A percentile compares a stretch with the other conserved stretches of the same genome.
These are phyloP conservation scores for Thelonectria blattea DNA, from an alignment of 2,329 filamentous ascomycete genomes.

Conservation along the genomic window DNA sequence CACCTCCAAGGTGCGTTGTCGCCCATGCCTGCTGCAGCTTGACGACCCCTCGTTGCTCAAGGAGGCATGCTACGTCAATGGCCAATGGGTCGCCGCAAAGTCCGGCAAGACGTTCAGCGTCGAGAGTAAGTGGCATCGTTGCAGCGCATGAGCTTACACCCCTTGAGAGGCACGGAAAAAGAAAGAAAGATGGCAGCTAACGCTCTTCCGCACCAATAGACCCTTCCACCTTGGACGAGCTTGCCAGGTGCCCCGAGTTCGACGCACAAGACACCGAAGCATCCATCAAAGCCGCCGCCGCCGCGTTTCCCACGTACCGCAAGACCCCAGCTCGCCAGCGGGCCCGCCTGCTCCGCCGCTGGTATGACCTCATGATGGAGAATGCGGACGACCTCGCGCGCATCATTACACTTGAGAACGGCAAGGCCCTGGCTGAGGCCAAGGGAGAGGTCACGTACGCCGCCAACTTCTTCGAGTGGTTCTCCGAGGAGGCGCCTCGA, in stretches of 20 bases:
- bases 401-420: constrained; percentile 74
- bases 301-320: constrained; percentile 62
- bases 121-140: constrained; percentile 52
- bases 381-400: constrained; percentile 70
- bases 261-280: constrained; percentile 69
- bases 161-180: background rate
- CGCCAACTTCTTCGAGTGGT: constrained; percentile 68
- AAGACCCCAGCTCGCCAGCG: constrained; percentile 66
- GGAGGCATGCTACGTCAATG: constrained; percentile 74
- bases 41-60: constrained; percentile 72
- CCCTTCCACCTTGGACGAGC: constrained; percentile 71
- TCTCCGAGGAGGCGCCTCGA: constrained; percentile 67
- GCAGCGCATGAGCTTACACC: constrained; percentile 1
- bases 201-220: constrained; percentile 51
- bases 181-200: constrained; percentile 15
- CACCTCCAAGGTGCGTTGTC: constrained; percentile 22
- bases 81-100: constrained; percentile 74
- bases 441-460: constrained; percentile 64
- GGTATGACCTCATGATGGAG: constrained; percentile 71
- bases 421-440: constrained; percentile 69
- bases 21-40: constrained; percentile 48
- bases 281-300: constrained; percentile 72
- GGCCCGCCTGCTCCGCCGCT: constrained; percentile 65
- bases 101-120: constrained; percentile 78
- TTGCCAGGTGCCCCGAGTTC: constrained; percentile 77